phyloP scores from a whole-genome alignment of 495 filamentous ascomycete genomes.

The Bombardia bombarda region DNA sequence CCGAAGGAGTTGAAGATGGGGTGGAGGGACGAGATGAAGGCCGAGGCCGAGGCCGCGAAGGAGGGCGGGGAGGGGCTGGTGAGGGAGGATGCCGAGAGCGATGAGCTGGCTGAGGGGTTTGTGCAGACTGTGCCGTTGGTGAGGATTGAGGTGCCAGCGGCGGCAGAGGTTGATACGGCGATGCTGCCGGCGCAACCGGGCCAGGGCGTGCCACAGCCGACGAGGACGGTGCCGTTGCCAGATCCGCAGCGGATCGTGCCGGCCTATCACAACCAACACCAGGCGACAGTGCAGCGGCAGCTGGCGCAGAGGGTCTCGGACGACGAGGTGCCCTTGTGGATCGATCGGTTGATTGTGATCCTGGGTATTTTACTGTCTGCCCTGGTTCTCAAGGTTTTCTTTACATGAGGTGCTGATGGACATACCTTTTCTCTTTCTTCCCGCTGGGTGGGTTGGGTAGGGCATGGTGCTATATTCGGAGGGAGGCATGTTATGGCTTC shows the following conservation, averaged over 20 bases:
- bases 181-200: constrained; percentile 10
- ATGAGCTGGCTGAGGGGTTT: constrained; percentile 40
- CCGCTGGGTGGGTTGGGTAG: too few relatives aligned
- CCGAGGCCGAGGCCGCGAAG: constrained; percentile 12
- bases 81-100: constrained; percentile 28
- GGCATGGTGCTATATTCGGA: too few relatives aligned
- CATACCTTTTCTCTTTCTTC: too few relatives aligned
- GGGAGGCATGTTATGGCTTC: too few relatives aligned
- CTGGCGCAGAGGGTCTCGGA: constrained; percentile 6
- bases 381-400: constrained; percentile 40
- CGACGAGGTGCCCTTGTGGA: constrained; percentile 42
- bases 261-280: constrained; percentile 14
- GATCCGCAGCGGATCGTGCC: neutral
- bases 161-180: constrained; percentile 1
- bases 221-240: constrained; percentile 27
- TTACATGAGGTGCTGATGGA: constrained; percentile 16
- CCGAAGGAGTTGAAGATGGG: constrained; percentile 53
- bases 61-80: constrained; percentile 1
- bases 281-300: constrained; percentile 20
- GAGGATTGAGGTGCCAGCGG: constrained; percentile 4
- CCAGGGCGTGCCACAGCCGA: constrained; percentile 26
- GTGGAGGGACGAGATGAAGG: constrained; percentile 45
- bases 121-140: constrained; percentile 31
- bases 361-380: constrained; percentile 43
- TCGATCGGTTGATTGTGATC: constrained; percentile 52